Evolutionary conservation across 768 basidiomycete species (phyloP).

Genomic region (Mycena sanguinolenta): DNA sequence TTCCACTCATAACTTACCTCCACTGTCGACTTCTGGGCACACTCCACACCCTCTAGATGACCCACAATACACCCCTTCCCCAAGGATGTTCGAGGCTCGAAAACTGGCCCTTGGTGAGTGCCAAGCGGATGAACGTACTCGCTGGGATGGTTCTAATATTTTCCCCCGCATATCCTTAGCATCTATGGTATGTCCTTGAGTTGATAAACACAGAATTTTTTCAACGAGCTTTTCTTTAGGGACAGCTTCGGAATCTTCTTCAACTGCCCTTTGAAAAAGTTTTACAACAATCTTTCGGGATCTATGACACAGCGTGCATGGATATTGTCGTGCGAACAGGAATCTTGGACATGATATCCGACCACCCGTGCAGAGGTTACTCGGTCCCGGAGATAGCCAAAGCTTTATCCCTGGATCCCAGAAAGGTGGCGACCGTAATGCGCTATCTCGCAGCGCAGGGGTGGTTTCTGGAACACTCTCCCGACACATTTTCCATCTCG

Average conservation of each 20-base stretch:
- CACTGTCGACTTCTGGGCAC: background rate
- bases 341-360: constrained; percentile 6
- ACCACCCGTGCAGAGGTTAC: background rate
- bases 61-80: background rate
- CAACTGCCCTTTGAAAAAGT: constrained; percentile 17
- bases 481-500: background rate
- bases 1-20: background rate
- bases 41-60: constrained; percentile 13
- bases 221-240: background rate
- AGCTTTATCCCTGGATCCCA: background rate
- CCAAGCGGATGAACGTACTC: background rate
- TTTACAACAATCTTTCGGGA: constrained; percentile 12
- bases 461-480: constrained; percentile 4
- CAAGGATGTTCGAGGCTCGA: constrained; percentile 13
- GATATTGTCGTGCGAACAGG: constrained; percentile 5
- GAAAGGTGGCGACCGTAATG: background rate
- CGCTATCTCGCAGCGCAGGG: constrained; percentile 19
- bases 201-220: background rate
- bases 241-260: constrained; percentile 16
- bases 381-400: background rate
- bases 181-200: background rate
- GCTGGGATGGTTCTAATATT: background rate
- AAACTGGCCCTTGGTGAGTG: constrained; percentile 14
- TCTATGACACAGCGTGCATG: constrained; percentile 16
- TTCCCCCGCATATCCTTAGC: background rate